Conservation (phyloP, 805 yeast species). For the Yarrowia deformans region DNA sequence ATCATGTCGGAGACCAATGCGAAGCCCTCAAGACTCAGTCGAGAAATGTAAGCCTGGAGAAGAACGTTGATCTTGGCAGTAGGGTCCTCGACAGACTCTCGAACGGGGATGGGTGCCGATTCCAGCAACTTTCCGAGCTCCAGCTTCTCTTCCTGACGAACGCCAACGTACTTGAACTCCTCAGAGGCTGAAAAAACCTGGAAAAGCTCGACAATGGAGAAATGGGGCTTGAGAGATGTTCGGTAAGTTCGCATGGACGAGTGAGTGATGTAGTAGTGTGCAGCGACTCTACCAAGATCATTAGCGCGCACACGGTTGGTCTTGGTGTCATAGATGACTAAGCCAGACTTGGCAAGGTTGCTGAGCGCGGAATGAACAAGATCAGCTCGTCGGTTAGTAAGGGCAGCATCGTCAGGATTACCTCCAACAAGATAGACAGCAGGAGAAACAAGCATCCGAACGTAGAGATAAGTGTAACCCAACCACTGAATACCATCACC, state of each 20-base stretch:
- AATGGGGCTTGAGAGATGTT: slow-evolving; percentile 66
- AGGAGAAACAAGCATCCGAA: slow-evolving; percentile 80
- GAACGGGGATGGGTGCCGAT: slow-evolving; percentile 84
- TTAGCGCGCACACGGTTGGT: slow-evolving; percentile 62
- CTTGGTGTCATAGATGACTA: slow-evolving; percentile 64
- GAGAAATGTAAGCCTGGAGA: slow-evolving; percentile 86
- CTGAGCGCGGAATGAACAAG: slow-evolving; percentile 78
- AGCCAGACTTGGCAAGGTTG: slow-evolving; percentile 61
- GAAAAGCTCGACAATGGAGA: slow-evolving; percentile 75
- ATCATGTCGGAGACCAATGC: slow-evolving; percentile 94
- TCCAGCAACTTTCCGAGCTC: slow-evolving; percentile 75
- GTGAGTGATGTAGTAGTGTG: slow-evolving; percentile 82
- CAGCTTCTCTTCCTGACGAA: slow-evolving; percentile 81
- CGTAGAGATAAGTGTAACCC: slow-evolving; percentile 75
- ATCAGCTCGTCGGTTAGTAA: slow-evolving; percentile 66
- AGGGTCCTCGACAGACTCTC: slow-evolving; percentile 72
- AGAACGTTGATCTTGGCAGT: slow-evolving; percentile 79
- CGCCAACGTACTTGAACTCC: slow-evolving; percentile 84
- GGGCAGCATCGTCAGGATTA: slow-evolving; percentile 55
- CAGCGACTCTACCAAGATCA: slow-evolving; percentile 82
- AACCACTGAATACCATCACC: slow-evolving; percentile 83
- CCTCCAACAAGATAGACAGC: slow-evolving; percentile 76
- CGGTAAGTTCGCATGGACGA: slow-evolving; percentile 74
- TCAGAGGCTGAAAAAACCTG: slow-evolving; percentile 79
- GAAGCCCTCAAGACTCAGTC: slow-evolving; percentile 79